Base-by-base conservation (phyloP, 306 rosid genomes). In the Dalbergia oliveri region DNA sequence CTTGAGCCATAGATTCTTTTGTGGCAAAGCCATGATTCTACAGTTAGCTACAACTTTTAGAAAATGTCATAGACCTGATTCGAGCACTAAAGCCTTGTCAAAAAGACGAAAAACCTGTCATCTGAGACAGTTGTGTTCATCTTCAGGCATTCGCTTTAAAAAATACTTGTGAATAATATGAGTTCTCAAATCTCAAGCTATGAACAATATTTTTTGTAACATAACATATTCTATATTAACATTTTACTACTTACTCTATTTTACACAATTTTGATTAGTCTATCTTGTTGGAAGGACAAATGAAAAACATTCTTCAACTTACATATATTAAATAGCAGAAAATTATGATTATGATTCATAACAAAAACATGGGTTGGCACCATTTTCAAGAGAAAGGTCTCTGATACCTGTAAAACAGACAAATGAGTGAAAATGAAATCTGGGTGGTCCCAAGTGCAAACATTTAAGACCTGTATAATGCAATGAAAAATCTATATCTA, bases 361-460 rank as follows among this genome's bases (percentile, higher is more conserved):
- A 35, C 18, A 45, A 39, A 66, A 66, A 8, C n/a, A 47, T 14
- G 56, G 51, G 14, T 41, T 59, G 45, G n/a, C 59, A 70, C 47
- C 64, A 53, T 59, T 71, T 53, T 41, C 61, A 39, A 16, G 13
- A 47, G 69, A 56, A 50, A 57, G 57, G 59, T 5, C 39, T 41
- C 13, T 56, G 21, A 47, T 62, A 4, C 60, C 3, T n/a, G 47
- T 9, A 66, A 66, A 79, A 21, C 11, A 79, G 56, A 82, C 69
- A 66, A 75, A 79, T 4, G 0, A 67, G 51, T 15, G 58, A 65
- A 63, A 61, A 45, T 73, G 21, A 66, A 62, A 76, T 79, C 15
- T 35, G 9, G 49, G 61, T 78, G 85, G 89, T 83, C 87, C 88
- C 59, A 50, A 43, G 41, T 16, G 45, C 39, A 66, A 75, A 80